Evolutionary conservation across 2,329 filamentous ascomycete species (phyloP).

Genomic region (Fusarium tanahbumbuense): DNA sequence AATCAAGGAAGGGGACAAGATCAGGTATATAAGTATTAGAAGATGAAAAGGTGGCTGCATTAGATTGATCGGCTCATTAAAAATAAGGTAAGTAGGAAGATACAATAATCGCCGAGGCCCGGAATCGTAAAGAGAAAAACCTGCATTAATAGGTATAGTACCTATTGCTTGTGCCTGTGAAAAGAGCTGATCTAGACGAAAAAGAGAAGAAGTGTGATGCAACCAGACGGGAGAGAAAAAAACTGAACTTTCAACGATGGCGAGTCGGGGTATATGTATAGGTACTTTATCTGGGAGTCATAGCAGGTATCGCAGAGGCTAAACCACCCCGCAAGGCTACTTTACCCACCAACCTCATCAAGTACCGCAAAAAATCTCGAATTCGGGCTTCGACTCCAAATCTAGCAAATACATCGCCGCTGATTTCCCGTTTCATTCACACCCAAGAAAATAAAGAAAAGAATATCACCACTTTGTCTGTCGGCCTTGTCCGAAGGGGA

Average conservation of each 20-base stretch:
- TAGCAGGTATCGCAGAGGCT: slow-evolving; percentile 18
- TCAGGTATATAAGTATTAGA: slow-evolving; percentile 18
- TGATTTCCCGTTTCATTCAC: slow-evolving; percentile 42
- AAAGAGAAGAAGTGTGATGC: slow-evolving; percentile 27
- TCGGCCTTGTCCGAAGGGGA: slow-evolving; percentile 41
- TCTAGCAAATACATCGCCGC: slow-evolving; percentile 40
- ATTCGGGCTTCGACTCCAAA: slow-evolving; percentile 42
- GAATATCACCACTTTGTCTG: slow-evolving; percentile 24
- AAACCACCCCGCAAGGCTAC: slow-evolving; percentile 18
- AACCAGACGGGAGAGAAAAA: slow-evolving; percentile 19
- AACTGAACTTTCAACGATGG: slow-evolving; percentile 30
- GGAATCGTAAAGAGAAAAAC: slow-evolving; percentile 7
- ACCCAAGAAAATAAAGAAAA: slow-evolving; percentile 20
- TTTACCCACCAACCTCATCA: slow-evolving; percentile 29
- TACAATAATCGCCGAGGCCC: slow-evolving; percentile 28
- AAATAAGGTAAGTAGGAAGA: background rate
- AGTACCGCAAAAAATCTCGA: slow-evolving; percentile 46
- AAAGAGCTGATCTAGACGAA: slow-evolving; percentile 32
- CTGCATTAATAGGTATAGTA: slow-evolving; percentile 3
- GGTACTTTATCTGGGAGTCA: slow-evolving; percentile 26
- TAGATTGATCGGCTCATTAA: slow-evolving; percentile 1
- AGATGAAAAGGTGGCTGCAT: slow-evolving; percentile 6
- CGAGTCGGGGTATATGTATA: slow-evolving; percentile 12
- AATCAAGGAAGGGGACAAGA: slow-evolving; percentile 16
- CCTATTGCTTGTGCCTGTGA: slow-evolving; percentile 18